A percentile compares a stretch with the other conserved stretches of the same genome.
Conservation (phyloP, 2,329 filamentous ascomycete genomes). For the Apiospora rasikravindrae region DNA sequence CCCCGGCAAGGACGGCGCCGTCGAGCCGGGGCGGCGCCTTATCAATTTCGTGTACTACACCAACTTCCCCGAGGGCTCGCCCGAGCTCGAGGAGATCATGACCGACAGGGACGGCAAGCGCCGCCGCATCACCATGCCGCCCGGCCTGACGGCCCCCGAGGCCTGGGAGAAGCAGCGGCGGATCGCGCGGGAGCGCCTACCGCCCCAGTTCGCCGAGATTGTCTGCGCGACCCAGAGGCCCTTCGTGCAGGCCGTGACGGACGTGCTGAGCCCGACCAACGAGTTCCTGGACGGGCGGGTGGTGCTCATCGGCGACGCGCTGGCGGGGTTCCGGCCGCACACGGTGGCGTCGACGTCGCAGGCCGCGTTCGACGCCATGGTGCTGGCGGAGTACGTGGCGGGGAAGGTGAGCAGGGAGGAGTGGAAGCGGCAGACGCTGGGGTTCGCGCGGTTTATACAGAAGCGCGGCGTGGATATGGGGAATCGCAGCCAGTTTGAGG, state of each 20-base stretch:
- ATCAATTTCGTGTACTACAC: slow-evolving; percentile 54
- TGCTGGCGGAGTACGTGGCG: slow-evolving; percentile 40
- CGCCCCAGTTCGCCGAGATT: slow-evolving; percentile 47
- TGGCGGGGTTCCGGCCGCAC: slow-evolving; percentile 51
- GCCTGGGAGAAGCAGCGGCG: slow-evolving; percentile 43
- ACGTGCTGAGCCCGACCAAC: slow-evolving; percentile 42
- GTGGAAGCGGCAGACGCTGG: slow-evolving; percentile 42
- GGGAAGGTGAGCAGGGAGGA: slow-evolving; percentile 38
- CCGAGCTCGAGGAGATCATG: slow-evolving; percentile 40
- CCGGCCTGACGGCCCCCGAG: slow-evolving; percentile 37
- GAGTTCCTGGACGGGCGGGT: slow-evolving; percentile 44
- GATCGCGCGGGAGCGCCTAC: slow-evolving; percentile 39
- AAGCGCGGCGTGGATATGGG: slow-evolving; percentile 43
- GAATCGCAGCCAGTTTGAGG: slow-evolving; percentile 39
- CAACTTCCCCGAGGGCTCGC: slow-evolving; percentile 43
- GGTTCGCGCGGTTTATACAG: slow-evolving; percentile 42
- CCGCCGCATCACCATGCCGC: slow-evolving; percentile 44
- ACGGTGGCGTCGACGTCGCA: slow-evolving; percentile 50
- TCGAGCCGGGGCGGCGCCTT: slow-evolving; percentile 44
- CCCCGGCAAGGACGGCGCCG: slow-evolving; percentile 44
- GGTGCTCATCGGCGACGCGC: slow-evolving; percentile 49
- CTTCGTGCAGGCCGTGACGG: slow-evolving; percentile 49
- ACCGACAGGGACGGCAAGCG: slow-evolving; percentile 40
- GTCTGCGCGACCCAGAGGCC: slow-evolving; percentile 44
- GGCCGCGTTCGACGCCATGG: slow-evolving; percentile 42